phyloP scores from a whole-genome alignment of 352 stramenopile species.

The Hyaloperonospora brassicae region DNA sequence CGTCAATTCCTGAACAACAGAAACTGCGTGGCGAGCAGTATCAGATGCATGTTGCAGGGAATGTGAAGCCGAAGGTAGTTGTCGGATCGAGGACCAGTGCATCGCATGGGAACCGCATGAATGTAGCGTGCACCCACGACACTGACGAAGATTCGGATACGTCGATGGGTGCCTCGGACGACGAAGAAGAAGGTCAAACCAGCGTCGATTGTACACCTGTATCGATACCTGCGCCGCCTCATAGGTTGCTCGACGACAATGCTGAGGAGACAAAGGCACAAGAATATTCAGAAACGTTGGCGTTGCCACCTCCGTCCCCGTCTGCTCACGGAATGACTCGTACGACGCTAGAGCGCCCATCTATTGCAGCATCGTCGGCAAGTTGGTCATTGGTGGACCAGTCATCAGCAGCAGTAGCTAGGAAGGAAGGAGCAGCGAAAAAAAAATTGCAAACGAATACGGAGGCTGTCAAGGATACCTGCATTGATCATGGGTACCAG shows the following conservation, averaged over 20 bases:
- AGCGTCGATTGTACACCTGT: conserved; percentile 7
- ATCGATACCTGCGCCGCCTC: conserved; percentile 2
- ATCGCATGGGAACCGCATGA: conserved; percentile 10
- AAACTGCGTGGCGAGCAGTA: conserved; percentile 7
- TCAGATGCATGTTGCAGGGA: not conserved
- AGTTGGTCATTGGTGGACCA: conserved; percentile 4
- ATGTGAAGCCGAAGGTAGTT: not conserved
- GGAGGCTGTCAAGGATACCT: conserved; percentile 8
- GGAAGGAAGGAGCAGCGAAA: conserved; percentile 3
- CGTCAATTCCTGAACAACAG: conserved; percentile 18
- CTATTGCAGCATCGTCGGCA: conserved; percentile 21
- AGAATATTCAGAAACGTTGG: conserved; percentile 38
- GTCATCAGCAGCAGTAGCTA: conserved; percentile 4
- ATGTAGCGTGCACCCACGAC: conserved; percentile 13
- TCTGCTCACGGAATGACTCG: conserved; percentile 34
- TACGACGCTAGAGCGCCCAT: conserved; percentile 29
- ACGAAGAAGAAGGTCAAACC: conserved; percentile 22
- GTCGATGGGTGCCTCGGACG: conserved; percentile 31
- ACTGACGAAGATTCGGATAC: conserved; percentile 33
- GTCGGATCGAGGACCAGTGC: not conserved
- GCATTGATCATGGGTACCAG: conserved; percentile 10
- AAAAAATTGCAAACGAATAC: conserved; percentile 2
- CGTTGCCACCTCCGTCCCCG: conserved; percentile 34
- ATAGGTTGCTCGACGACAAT: conserved; percentile 20
- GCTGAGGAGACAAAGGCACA: conserved; percentile 49